Percentiles rank a stretch among this genome's conserved stretches.
These are phyloP conservation scores for Citrullus amarus DNA, from an alignment of 306 rosid genomes.

Conservation along the genomic window DNA sequence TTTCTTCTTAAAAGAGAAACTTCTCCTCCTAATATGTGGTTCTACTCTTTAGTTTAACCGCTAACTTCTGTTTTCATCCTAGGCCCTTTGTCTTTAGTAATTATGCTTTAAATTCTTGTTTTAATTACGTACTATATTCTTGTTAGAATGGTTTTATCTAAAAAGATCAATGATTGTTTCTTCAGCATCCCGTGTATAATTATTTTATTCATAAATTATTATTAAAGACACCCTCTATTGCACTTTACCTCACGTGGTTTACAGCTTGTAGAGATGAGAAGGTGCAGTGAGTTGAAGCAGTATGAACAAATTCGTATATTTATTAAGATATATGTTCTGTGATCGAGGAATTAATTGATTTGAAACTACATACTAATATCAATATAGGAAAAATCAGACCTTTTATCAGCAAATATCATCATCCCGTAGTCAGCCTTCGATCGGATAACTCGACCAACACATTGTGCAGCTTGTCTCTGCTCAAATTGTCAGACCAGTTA, in stretches of 20 bases:
- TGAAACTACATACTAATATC: neutral
- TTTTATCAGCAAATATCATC: conserved; percentile 98
- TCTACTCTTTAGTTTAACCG: too few relatives aligned
- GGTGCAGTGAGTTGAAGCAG: neutral
- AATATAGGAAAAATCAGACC: conserved; percentile 23
- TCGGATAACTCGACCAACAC: conserved; percentile 91
- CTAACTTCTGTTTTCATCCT: neutral
- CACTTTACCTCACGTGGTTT: neutral
- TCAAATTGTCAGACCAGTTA: conserved; percentile 8
- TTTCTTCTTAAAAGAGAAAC: too few relatives aligned
- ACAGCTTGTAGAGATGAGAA: neutral
- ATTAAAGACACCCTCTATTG: neutral
- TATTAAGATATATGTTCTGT: neutral
- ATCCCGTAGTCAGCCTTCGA: conserved; percentile 98
- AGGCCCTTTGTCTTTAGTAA: neutral
- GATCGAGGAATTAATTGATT: neutral
- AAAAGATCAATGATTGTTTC: neutral
- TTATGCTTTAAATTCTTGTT: neutral
- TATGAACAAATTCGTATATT: neutral
- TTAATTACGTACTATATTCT: neutral
- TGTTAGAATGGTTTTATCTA: neutral
- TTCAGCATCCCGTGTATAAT: neutral
- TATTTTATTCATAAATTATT: neutral
- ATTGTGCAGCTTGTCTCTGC: conserved; percentile 98
- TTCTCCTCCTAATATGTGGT: too few relatives aligned